Evolutionary conservation across 192 early-diverging fungal genomes (phyloP), one percentile per base, ranked within the genome.

Genomic region (Chytriomyces sp.): DNA sequence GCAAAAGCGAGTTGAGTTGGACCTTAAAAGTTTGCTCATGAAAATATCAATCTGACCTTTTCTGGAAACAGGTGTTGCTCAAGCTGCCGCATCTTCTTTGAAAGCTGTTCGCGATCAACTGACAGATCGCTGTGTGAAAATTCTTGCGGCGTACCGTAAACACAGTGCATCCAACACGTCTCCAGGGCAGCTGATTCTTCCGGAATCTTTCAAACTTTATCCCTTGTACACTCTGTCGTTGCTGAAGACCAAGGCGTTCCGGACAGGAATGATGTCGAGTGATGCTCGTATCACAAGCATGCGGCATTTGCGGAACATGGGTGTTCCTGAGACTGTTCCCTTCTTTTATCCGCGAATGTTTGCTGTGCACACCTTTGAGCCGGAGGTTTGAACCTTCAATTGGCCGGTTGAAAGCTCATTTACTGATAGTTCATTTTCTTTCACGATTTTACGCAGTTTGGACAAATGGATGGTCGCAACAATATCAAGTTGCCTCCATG

Each of bases 171-270:
- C 92, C 2, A 89, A 91, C 23, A 95, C 93, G 26, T 88, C 94
- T 10, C 92, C 97, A 3, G 96, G 95, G 43, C 97, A 97, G 85
- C 86, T 99, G 20, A 98, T 99, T 71, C 83, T 99, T 61, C 97
- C 97, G 26, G 97, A 99, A 80, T 91, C 95, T 0, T 96, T 93
- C 85, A 99, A 99, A 82, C 85, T 97, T 50, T 91, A 93, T 59
- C 97, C 97, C 13, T 85, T 98, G 35, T 97, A 94, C 81, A 87
- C 89, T 1, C 86, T 97, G 53, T 81, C 93, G 28, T 78, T 99
- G 75, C 86, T 96, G 23, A 98, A 98, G 80, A 91, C 89, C 59
- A 88, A 89, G 60, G 89, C 94, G 4, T 89, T 99, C 74, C 91
- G 95, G 61, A 89, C 80, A 45, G 92, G 91, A 9, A 82, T 82